Base-by-base conservation (phyloP, 306 rosid species). In the Hippophae gyantsensis region DNA sequence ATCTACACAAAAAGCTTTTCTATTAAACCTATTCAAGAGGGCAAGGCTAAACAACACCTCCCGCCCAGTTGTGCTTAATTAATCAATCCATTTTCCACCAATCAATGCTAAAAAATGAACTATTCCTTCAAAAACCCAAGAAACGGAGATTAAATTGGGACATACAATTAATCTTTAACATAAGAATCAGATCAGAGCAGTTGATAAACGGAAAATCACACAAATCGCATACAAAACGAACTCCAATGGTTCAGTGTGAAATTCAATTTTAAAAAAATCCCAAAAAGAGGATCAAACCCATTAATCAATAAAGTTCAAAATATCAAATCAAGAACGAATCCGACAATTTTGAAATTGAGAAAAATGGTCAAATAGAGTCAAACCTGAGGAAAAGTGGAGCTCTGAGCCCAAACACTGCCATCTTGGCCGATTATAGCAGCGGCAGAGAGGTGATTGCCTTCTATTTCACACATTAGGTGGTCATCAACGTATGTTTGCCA, bases 321-420 rank as follows among this genome's bases (percentile, higher is more conserved):
- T 54, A n/a, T 6, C 26, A 42, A 18, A 18, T 18, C 23, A 18
- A 18, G 23, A 18, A 18, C 7, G 25, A n/a, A 56, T 6, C 14
- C 5, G 38, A 45, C 7, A 14, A 54, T 26, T 10, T 13, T 23
- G n/a, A 27, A 49, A 38, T 10, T 27, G 43, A 57, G 7, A 12
- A 32, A 32, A 32, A 32, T 32, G 38, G 38, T 32, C 38, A 32
- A 32, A 4, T 2, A 4, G 3, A 13, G 13, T n/a, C 3, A n/a
- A 57, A 87, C 89, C 93, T 82, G 94, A 70, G 95, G 95, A 80
- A 87, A 87, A 62, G 46, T 77, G 60, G 73, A 0, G 76, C 94
- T 87, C 81, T 87, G 89, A 41, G 95, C 94, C 95, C 95, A 88
- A 59, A 88, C 87, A 69, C 81, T 82, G 46, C 96, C 96, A 60